phyloP scores from a whole-genome alignment of 441 rosid species.

The Geranium incanum region DNA sequence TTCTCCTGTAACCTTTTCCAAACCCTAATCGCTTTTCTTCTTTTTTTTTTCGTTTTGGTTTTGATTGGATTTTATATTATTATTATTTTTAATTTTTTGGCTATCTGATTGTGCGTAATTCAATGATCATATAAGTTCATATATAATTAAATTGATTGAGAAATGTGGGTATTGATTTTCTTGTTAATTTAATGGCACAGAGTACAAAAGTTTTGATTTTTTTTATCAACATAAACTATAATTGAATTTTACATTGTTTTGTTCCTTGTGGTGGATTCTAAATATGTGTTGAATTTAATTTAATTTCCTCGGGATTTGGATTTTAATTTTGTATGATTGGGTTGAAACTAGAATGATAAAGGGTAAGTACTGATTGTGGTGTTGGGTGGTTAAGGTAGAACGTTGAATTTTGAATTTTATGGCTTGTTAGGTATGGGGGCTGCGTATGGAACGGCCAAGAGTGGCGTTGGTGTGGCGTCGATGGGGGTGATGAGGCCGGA shows the following conservation, averaged over 20 bases:
- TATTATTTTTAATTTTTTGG: not conserved
- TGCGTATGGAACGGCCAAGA: conserved; percentile 15
- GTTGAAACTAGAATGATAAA: not conserved
- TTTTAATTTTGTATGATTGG: not conserved
- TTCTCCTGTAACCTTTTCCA: conserved; percentile 49
- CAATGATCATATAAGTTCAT: not conserved
- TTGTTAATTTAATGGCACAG: not conserved
- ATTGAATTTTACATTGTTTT: no score
- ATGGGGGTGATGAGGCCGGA: conserved; percentile 68
- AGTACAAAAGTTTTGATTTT: not conserved
- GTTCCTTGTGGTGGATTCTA: not conserved
- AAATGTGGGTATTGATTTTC: not conserved
- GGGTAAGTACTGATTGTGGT: not conserved
- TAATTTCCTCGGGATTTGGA: not conserved
- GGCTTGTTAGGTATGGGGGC: conserved; percentile 53
- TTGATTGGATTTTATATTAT: not conserved
- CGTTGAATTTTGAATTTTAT: not conserved
- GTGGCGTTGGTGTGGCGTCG: conserved; percentile 53
- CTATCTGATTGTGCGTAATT: not conserved
- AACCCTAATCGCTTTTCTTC: not conserved
- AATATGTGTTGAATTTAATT: not conserved
- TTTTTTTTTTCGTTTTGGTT: not conserved
- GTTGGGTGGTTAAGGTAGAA: not conserved
- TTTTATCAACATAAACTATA: not conserved
- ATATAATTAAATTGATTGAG: not conserved